These are phyloP conservation scores for Cladophialophora immunda DNA, from an alignment of 2,329 filamentous ascomycete genomes.

Conservation along the genomic window DNA sequence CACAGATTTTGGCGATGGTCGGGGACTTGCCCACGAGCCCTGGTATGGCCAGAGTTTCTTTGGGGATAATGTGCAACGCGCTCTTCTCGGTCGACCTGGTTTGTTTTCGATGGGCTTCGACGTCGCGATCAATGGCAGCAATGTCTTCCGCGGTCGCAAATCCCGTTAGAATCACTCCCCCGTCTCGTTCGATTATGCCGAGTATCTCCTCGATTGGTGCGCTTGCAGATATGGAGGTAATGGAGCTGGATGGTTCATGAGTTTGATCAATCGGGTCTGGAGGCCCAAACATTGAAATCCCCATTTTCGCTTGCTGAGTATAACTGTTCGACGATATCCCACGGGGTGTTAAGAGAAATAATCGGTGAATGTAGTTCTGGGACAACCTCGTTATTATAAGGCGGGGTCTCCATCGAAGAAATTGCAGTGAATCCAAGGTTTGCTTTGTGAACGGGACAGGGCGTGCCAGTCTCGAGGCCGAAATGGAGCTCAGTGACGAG, in stretches of 20 bases:
- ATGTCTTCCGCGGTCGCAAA: slow-evolving; percentile 42
- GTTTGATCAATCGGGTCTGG: slow-evolving; percentile 26
- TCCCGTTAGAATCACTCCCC: slow-evolving; percentile 46
- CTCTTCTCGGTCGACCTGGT: slow-evolving; percentile 24
- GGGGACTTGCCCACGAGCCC: slow-evolving; percentile 45
- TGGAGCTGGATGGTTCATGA: slow-evolving; percentile 29
- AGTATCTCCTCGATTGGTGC: slow-evolving; percentile 45
- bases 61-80: slow-evolving; percentile 32
- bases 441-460: neutral
- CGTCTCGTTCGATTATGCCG: slow-evolving; percentile 45
- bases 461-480: neutral
- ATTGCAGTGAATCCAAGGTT: neutral
- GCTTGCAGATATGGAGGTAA: slow-evolving; percentile 41
- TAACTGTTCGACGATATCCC: neutral
- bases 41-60: slow-evolving; percentile 38
- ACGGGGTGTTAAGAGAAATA: neutral
- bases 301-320: slow-evolving; percentile 12
- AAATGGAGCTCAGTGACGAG: neutral
- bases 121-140: slow-evolving; percentile 38
- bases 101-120: slow-evolving; percentile 25
- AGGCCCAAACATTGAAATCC: slow-evolving; percentile 18
- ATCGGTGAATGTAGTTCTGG: neutral
- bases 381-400: neutral
- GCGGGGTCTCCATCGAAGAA: neutral
- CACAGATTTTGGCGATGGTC: slow-evolving; percentile 35